A percentile compares a stretch with the other conserved stretches of the same genome.
These are phyloP conservation scores for Ceratocystis harringtonii DNA, from an alignment of 2,329 filamentous ascomycete species.

Conservation along the genomic window DNA sequence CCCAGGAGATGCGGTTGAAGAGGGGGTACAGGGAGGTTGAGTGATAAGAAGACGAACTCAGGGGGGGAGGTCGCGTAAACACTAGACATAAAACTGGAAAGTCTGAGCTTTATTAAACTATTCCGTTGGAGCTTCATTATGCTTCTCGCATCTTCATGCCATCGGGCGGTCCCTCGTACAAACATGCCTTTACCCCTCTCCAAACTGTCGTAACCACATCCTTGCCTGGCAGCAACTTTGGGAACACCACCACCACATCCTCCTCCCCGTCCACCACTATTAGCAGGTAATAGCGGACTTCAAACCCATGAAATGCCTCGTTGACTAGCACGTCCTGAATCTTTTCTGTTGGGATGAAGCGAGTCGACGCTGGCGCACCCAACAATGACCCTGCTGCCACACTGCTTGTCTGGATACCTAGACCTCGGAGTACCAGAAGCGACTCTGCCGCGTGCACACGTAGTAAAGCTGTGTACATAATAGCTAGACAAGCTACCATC, in stretches of 20 bases:
- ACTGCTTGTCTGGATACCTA: constrained; percentile 78
- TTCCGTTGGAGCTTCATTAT: background rate
- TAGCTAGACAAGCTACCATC: constrained; percentile 25
- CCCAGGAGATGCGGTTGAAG: constrained; percentile 33
- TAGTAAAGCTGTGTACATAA: constrained; percentile 30
- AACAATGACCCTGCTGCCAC: constrained; percentile 41
- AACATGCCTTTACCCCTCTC: constrained; percentile 67
- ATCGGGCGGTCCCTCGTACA: constrained; percentile 41
- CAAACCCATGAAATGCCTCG: constrained; percentile 86
- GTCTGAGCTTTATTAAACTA: constrained; percentile 3
- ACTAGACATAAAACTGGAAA: constrained; percentile 1
- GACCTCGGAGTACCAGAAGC: constrained; percentile 69
- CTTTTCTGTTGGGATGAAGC: constrained; percentile 72
- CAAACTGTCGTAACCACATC: constrained; percentile 75
- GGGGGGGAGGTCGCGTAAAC: constrained; percentile 17
- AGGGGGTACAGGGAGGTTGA: constrained; percentile 22
- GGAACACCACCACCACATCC: constrained; percentile 89
- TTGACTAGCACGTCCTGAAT: constrained; percentile 91
- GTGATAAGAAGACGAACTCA: background rate
- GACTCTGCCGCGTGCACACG: constrained; percentile 55
- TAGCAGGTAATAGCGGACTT: constrained; percentile 75
- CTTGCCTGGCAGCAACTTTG: constrained; percentile 57
- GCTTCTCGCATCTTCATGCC: constrained; percentile 9
- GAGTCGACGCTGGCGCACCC: constrained; percentile 34
- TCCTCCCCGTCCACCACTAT: constrained; percentile 82